Evolutionary conservation across 73 alveolate genomes (phyloP).

Genomic region (Effrenium voratum): DNA sequence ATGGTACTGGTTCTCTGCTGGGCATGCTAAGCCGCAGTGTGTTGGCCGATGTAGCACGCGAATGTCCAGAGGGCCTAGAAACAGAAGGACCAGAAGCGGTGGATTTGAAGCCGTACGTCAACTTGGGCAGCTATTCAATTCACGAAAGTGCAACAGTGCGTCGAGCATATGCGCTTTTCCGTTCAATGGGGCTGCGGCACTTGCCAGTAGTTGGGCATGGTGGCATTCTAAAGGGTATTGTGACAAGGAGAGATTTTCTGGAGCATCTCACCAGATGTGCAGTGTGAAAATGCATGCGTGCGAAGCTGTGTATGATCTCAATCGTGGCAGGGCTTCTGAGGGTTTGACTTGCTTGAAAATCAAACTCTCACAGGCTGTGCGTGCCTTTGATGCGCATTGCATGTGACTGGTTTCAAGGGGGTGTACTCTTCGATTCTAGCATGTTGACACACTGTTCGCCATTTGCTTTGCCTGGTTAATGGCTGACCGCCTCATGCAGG

Average conservation of each 20-base stretch:
- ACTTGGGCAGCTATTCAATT: constrained; percentile 29
- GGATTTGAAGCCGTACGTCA: constrained; percentile 29
- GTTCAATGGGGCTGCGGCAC: constrained; percentile 90
- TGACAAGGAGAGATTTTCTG: constrained; percentile 66
- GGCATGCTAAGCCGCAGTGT: constrained; percentile 56
- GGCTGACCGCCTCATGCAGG: too few species aligned
- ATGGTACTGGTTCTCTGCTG: constrained; percentile 1
- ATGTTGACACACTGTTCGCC: too few species aligned
- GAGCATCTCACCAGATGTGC: too few species aligned
- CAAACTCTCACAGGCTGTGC: too few species aligned
- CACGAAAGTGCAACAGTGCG: constrained; percentile 50
- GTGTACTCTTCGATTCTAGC: too few species aligned
- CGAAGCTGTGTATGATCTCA: too few species aligned
- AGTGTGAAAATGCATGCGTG: too few species aligned
- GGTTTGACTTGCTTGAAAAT: too few species aligned
- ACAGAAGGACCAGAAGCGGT: background rate
- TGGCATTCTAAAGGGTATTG: constrained; percentile 36
- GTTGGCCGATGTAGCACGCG: background rate
- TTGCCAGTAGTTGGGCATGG: constrained; percentile 58
- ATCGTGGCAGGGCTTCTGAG: too few species aligned
- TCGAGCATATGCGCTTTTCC: constrained; percentile 48
- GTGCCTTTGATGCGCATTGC: too few species aligned
- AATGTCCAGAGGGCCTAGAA: background rate
- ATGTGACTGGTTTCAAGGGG: too few species aligned
- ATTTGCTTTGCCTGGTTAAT: too few species aligned